Evolutionary conservation across 176 grass and related monocot species (phyloP).

Genomic region (Triticum timopheevii): DNA sequence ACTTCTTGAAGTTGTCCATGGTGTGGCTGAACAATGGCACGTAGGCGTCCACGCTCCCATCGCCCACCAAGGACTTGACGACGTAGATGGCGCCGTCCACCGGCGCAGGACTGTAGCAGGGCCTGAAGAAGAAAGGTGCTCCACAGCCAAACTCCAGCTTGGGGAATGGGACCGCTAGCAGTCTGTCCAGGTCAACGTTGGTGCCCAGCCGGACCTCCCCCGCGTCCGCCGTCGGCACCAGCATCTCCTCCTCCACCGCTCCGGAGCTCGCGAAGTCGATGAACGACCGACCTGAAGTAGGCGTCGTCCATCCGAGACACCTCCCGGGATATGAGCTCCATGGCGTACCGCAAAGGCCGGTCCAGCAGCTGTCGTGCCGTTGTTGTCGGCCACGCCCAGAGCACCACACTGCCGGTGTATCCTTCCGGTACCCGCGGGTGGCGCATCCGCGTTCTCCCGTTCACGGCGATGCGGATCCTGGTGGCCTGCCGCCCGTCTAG

Average conservation of each 20-base stretch:
- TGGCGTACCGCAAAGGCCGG: background rate
- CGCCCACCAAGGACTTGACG: background rate
- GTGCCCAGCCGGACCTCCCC: too few relatives aligned
- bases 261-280: slow-evolving; percentile 29
- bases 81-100: background rate
- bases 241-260: slow-evolving; percentile 35
- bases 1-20: background rate
- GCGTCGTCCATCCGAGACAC: background rate
- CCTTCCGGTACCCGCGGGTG: background rate
- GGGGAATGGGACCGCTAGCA: background rate
- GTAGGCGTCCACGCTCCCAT: background rate
- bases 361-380: background rate
- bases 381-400: background rate
- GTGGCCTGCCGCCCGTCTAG: background rate
- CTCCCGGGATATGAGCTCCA: background rate
- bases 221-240: slow-evolving; percentile 29
- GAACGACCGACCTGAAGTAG: slow-evolving; percentile 26
- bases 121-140: background rate
- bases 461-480: background rate
- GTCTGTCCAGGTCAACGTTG: too few relatives aligned
- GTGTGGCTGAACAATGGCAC: background rate
- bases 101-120: background rate
- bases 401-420: slow-evolving; percentile 23
- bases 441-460: background rate
- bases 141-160: background rate